Percentiles rank a stretch among this genome's conserved stretches.
phyloP scores from a whole-genome alignment of 2,329 filamentous ascomycete genomes.

The Rhynchosporium secalis region DNA sequence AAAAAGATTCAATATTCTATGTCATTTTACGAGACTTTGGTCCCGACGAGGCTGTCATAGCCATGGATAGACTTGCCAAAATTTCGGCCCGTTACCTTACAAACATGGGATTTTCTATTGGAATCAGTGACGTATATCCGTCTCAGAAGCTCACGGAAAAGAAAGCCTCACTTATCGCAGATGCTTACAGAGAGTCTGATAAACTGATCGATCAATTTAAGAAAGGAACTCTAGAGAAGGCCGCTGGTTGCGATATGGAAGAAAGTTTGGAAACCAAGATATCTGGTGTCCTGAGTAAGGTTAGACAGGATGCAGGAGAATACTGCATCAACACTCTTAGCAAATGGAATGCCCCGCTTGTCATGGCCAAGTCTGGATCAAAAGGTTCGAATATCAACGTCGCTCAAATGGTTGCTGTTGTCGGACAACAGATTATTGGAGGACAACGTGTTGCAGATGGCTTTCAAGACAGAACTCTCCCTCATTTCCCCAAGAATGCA shows the following conservation, averaged over 20 bases:
- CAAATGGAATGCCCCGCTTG: constrained; percentile 85
- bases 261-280: constrained; percentile 88
- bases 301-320: constrained; percentile 86
- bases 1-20: constrained; percentile 98
- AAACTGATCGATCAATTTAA: constrained; percentile 81
- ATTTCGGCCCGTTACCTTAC: constrained; percentile 85
- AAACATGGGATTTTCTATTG: constrained; percentile 93
- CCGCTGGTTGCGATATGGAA: constrained; percentile 86
- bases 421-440: constrained; percentile 97
- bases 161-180: constrained; percentile 74
- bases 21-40: constrained; percentile 95
- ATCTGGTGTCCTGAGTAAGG: constrained; percentile 87
- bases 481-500: constrained; percentile 92
- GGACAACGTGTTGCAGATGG: constrained; percentile 91
- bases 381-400: constrained; percentile 98
- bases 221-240: constrained; percentile 77
- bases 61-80: constrained; percentile 92
- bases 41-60: constrained; percentile 79
- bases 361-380: constrained; percentile 97
- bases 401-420: constrained; percentile 96
- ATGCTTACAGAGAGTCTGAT: constrained; percentile 79
- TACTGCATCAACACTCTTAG: constrained; percentile 89
- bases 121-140: constrained; percentile 91
- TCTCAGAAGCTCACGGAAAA: constrained; percentile 66
- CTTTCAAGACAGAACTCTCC: constrained; percentile 91